phyloP scores from a whole-genome alignment of 345 rosid species.

The Corchorus olitorius region DNA sequence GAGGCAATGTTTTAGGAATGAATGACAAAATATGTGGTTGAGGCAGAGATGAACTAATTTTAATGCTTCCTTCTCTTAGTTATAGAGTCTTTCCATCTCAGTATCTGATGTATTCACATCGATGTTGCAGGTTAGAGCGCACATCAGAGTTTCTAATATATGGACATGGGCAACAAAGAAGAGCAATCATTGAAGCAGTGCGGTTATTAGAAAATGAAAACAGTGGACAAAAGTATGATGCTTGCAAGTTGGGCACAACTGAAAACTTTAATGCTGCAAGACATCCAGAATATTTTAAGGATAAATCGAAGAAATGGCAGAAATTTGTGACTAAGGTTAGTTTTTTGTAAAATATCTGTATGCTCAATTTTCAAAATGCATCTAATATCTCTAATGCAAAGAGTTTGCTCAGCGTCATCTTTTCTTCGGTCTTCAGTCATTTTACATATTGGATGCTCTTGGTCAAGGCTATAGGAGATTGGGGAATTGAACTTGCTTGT shows the following conservation, averaged over 20 bases:
- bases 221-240: slow-evolving; percentile 29
- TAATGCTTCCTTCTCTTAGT: slow-evolving; percentile 13
- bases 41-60: neutral
- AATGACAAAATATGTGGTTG: neutral
- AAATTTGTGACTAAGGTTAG: slow-evolving; percentile 87
- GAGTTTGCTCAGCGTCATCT: neutral
- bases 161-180: slow-evolving; percentile 93
- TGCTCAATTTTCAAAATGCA: neutral
- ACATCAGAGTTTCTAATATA: slow-evolving; percentile 82
- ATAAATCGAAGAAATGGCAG: slow-evolving; percentile 87
- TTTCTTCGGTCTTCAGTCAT: neutral
- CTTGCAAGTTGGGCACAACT: slow-evolving; percentile 32
- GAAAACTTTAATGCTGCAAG: slow-evolving; percentile 40
- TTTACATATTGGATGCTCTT: neutral
- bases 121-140: slow-evolving; percentile 66
- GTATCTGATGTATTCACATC: slow-evolving; percentile 21
- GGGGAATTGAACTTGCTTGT: neutral
- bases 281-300: slow-evolving; percentile 61
- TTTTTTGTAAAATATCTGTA: slow-evolving; percentile 10
- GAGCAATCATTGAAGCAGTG: slow-evolving; percentile 90
- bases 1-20: neutral
- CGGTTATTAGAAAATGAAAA: slow-evolving; percentile 71
- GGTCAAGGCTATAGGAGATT: neutral
- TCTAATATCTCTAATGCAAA: neutral
- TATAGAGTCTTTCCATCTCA: slow-evolving; percentile 11